Evolutionary conservation across 768 basidiomycete species (phyloP).

Genomic region (Mycena floridula): DNA sequence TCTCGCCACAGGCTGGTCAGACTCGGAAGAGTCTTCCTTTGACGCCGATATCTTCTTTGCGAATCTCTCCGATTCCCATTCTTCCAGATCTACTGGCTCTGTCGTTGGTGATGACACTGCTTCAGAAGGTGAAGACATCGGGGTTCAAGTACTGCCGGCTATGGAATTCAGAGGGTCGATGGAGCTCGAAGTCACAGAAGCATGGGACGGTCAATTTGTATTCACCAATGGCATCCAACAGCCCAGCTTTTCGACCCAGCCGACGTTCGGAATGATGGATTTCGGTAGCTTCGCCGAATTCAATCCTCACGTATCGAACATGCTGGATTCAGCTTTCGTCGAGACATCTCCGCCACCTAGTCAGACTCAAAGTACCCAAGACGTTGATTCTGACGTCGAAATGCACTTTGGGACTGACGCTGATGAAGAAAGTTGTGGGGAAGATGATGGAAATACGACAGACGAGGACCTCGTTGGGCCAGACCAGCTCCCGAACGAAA

Average conservation of each 20-base stretch:
- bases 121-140: slow-evolving; percentile 32
- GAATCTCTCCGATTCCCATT: slow-evolving; percentile 59
- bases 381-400: slow-evolving; percentile 46
- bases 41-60: slow-evolving; percentile 84
- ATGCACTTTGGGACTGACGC: slow-evolving; percentile 23
- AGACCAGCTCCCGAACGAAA: slow-evolving; percentile 66
- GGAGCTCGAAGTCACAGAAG: slow-evolving; percentile 57
- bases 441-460: slow-evolving; percentile 70
- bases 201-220: slow-evolving; percentile 71
- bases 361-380: slow-evolving; percentile 37
- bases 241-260: no score
- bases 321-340: neutral
- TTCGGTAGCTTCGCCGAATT: neutral
- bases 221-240: slow-evolving; percentile 57
- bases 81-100: slow-evolving; percentile 21
- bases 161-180: neutral
- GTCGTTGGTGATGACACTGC: slow-evolving; percentile 32
- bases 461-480: slow-evolving; percentile 82
- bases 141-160: slow-evolving; percentile 20
- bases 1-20: slow-evolving; percentile 72
- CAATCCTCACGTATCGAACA: slow-evolving; percentile 1
- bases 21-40: slow-evolving; percentile 61
- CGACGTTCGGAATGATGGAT: no score
- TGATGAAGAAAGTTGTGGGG: slow-evolving; percentile 40
- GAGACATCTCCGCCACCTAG: slow-evolving; percentile 3